These are phyloP conservation scores for Umbelopsis sp. DNA, from an alignment of 192 early-diverging fungal genomes.

Conservation along the genomic window DNA sequence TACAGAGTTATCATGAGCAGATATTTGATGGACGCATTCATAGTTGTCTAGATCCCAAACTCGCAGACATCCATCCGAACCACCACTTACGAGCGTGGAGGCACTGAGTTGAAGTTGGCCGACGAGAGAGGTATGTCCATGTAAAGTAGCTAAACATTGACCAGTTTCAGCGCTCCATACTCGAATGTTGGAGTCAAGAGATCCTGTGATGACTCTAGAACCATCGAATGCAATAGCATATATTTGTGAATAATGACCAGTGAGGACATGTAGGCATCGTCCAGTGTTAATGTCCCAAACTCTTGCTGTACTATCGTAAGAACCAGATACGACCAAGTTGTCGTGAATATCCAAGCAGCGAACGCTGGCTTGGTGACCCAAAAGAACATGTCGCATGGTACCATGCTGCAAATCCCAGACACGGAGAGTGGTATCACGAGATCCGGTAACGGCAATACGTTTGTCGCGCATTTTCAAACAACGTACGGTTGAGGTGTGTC, in stretches of 20 bases:
- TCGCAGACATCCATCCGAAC: conserved; percentile 89
- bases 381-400: conserved; percentile 73
- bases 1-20: conserved; percentile 80
- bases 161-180: conserved; percentile 92
- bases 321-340: conserved; percentile 86
- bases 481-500: conserved; percentile 96
- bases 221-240: conserved; percentile 93
- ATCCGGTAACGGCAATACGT: conserved; percentile 85
- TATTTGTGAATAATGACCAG: conserved; percentile 92
- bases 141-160: conserved; percentile 72
- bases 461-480: conserved; percentile 84
- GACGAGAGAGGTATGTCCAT: conserved; percentile 93
- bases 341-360: conserved; percentile 89
- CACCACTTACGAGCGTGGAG: conserved; percentile 85
- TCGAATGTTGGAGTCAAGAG: conserved; percentile 88
- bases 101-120: conserved; percentile 87
- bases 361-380: conserved; percentile 88
- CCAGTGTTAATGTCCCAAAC: conserved; percentile 89
- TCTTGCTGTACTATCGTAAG: conserved; percentile 90
- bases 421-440: conserved; percentile 88
- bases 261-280: conserved; percentile 66
- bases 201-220: conserved; percentile 84
- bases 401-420: conserved; percentile 84
- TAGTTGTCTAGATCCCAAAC: conserved; percentile 83
- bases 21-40: conserved; percentile 65